Evolutionary conservation across 2,329 filamentous ascomycete species (phyloP).

Genomic region (Ambrosiella xylebori): DNA sequence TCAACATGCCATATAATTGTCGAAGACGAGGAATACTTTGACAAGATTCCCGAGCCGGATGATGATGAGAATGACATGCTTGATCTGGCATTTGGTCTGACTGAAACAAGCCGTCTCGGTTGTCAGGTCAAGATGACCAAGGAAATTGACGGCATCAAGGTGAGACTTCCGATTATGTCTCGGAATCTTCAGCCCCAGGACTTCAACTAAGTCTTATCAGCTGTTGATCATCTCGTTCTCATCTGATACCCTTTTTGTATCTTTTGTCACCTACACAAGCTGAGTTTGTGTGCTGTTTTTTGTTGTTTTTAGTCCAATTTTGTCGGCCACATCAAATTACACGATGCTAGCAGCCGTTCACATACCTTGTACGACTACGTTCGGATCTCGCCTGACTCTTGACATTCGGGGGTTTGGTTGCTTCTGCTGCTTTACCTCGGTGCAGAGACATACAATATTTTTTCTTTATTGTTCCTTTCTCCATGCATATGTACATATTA

Average conservation of each 20-base stretch:
- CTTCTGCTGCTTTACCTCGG: too few species aligned
- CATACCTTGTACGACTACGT: too few species aligned
- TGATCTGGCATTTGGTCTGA: constrained; percentile 76
- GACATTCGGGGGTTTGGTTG: too few species aligned
- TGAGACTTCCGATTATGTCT: constrained; percentile 83
- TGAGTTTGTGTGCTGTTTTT: too few species aligned
- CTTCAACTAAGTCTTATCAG: constrained; percentile 33
- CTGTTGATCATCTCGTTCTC: not conserved
- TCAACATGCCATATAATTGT: constrained; percentile 89
- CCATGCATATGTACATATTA: not conserved
- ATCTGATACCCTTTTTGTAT: not conserved
- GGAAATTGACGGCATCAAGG: constrained; percentile 70
- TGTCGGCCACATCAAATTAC: too few species aligned
- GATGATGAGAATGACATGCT: constrained; percentile 83
- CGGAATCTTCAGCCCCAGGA: constrained; percentile 91
- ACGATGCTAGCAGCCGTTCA: too few species aligned
- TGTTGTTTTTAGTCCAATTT: too few species aligned
- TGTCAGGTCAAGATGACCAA: constrained; percentile 88
- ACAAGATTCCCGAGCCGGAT: constrained; percentile 60
- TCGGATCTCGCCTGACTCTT: too few species aligned
- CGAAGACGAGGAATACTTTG: constrained; percentile 52
- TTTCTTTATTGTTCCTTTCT: not conserved
- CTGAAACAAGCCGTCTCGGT: constrained; percentile 66
- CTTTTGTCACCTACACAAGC: not conserved
- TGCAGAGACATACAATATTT: too few species aligned